Evolutionary conservation across 163 green algal species (phyloP), one percentile per base, ranked within the genome.

Genomic region (Scenedesmus sp.): DNA sequence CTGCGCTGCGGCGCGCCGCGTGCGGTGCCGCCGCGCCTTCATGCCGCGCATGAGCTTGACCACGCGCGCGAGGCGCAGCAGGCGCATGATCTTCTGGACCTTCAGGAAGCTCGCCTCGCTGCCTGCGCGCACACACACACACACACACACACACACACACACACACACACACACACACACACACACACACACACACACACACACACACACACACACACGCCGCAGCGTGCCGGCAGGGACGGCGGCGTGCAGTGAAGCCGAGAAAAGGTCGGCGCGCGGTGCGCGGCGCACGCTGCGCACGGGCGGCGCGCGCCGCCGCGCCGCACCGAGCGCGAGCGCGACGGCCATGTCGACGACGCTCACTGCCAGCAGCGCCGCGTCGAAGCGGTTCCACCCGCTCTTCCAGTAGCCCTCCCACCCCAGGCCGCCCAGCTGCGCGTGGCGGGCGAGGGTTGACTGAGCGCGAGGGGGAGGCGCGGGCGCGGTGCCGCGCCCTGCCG

Each of bases 351-450:
- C 71, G 17, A 64, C 47, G 28, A 80, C 4, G 34, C 63, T 54
- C 29, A 87, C 62, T 3, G 89, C 11, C 24, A 93, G 83, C 29
- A 97, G 83, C 13, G 91, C 14, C 17, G 94, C 75, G 84, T 97
- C 92, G 67, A 97, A 92, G 57, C 88, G 86, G 87, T 96, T 94
- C 92, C 92, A 97, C 45, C 76, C 75, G 29, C 70, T 80, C 60
- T 85, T 90, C 70, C 84, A 90, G 89, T 95, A 97, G 63, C 66
- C 71, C 7, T n/a, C 15, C 82, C 82, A 87, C 24, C 82, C 74
- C 2, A 81, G 74, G 39, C 74, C 74, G 9, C 10, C 51, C 36
- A 75, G n/a, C 74, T 81, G 51, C 58, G 39, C n/a, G 14, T 28
- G 17, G 54, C 13, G 29, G 54, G 54, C 29, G 31, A 17, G n/a